Base-by-base conservation (phyloP, 345 rosid genomes). In the Bruguiera gymnorhiza region DNA sequence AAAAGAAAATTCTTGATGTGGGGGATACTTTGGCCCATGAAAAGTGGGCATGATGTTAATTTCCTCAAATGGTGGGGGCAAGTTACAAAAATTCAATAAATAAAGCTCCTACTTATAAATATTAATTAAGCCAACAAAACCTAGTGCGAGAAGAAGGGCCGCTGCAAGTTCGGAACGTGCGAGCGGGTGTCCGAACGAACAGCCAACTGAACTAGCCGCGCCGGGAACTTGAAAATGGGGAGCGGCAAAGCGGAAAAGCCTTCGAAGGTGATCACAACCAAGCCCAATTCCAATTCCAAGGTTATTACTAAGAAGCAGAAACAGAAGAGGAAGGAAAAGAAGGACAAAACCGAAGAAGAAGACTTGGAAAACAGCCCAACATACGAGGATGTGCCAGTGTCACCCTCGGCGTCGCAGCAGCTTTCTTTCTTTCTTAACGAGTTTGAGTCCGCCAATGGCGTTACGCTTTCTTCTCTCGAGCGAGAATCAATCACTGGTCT, bases 381-480 rank as follows among this genome's bases (percentile, higher is more conserved):
- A 34, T 9, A 29, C 52, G 37, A 37, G n/a, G 71, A 51, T 6
- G 39, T 15, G 18, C 19, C 36, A 3, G 69, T 51, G 29, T 78
- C 81, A 0, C 60, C 70, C 3, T 63, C 89, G 6, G 75, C 84
- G 8, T 73, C 86, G 37, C 84, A 76, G 68, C 90, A 84, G 76
- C 92, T 84, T 16, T 68, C 34, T 31, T 89, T 74, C 78, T 88
- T 92, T 60, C 43, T 89, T 2, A 73, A 70, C 37, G 78, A 81
- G 51, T 83, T 86, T 58, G 83, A 88, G 62, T 88, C 93, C 19
- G 86, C 87, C 79, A 84, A 79, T 78, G 84, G 73, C 55, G 66
- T 92, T 16, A 70, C 74, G 29, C 86, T 89, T 8, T 89, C 93
- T 63, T 81, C 90, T 57, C 82, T 89, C 58, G 96, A 89, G 85